Conservation (phyloP, 2,329 filamentous ascomycete species). For the Helminthosporium solani region DNA sequence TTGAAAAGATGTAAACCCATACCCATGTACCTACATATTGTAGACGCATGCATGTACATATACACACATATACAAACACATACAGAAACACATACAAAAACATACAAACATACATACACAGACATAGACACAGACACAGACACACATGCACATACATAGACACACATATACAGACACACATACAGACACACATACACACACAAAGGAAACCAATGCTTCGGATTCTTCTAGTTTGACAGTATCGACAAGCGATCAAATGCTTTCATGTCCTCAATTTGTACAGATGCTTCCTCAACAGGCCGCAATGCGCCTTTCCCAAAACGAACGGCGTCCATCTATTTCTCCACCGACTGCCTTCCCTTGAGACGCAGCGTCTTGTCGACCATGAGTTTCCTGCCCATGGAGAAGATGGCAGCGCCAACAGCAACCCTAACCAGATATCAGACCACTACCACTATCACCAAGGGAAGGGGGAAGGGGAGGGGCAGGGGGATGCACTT, state of each 20-base stretch:
- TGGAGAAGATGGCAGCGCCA: constrained; percentile 77
- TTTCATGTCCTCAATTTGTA: constrained; percentile 17
- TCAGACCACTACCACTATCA: constrained; percentile 22
- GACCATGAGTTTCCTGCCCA: constrained; percentile 75
- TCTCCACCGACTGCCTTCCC: constrained; percentile 45
- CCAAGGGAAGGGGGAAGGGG: constrained; percentile 1
- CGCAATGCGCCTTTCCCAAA: constrained; percentile 11
- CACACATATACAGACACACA: not conserved
- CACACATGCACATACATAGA: not conserved
- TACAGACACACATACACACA: not conserved
- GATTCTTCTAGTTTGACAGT: constrained; percentile 16
- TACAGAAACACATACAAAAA: too few relatives aligned
- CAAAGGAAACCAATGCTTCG: constrained; percentile 13
- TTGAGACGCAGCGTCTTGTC: constrained; percentile 91
- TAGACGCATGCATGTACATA: too few relatives aligned
- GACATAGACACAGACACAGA: too few relatives aligned
- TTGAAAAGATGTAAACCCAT: too few relatives aligned
- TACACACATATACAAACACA: too few relatives aligned
- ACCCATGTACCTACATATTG: too few relatives aligned
- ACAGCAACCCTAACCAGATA: constrained; percentile 61
- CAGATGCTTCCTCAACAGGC: constrained; percentile 9
- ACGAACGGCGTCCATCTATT: constrained; percentile 8
- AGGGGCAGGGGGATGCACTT: constrained; percentile 52
- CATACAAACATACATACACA: too few relatives aligned
- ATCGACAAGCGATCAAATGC: not conserved